These are phyloP conservation scores for Coemansia sp. DNA, from an alignment of 192 early-diverging fungal genomes.

Conservation along the genomic window DNA sequence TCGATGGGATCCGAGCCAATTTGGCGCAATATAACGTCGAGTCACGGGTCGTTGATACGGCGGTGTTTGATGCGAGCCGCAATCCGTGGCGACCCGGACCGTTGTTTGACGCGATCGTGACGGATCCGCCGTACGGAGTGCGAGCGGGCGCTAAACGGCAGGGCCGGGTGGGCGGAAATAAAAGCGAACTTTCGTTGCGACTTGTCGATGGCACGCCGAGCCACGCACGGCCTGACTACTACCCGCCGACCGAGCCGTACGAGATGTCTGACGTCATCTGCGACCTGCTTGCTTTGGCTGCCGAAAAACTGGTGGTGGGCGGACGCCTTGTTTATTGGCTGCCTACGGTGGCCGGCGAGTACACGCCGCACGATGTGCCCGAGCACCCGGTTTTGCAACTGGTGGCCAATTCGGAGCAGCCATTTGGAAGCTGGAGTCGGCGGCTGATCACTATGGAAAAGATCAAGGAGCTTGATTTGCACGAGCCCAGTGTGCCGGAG, in stretches of 20 bases:
- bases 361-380: slow-evolving; percentile 77
- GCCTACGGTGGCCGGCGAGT: slow-evolving; percentile 86
- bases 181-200: slow-evolving; percentile 24
- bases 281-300: slow-evolving; percentile 84
- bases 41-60: slow-evolving; percentile 72
- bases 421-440: slow-evolving; percentile 90
- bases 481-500: background rate
- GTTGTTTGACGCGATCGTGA: slow-evolving; percentile 89
- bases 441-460: slow-evolving; percentile 97
- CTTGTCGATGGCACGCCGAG: slow-evolving; percentile 44
- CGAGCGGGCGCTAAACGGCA: slow-evolving; percentile 94
- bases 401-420: slow-evolving; percentile 90
- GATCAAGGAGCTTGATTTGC: slow-evolving; percentile 10
- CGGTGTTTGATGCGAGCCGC: slow-evolving; percentile 85
- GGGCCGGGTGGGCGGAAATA: slow-evolving; percentile 58
- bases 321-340: slow-evolving; percentile 96
- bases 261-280: slow-evolving; percentile 88
- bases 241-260: slow-evolving; percentile 92
- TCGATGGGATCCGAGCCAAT: slow-evolving; percentile 71
- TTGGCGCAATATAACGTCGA: slow-evolving; percentile 77
- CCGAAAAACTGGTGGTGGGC: slow-evolving; percentile 68
- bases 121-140: slow-evolving; percentile 95
- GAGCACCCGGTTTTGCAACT: slow-evolving; percentile 76
- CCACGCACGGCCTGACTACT: slow-evolving; percentile 61
- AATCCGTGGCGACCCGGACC: slow-evolving; percentile 70